Base-by-base conservation (phyloP, 306 rosid genomes). In the Acmispon strigosus region DNA sequence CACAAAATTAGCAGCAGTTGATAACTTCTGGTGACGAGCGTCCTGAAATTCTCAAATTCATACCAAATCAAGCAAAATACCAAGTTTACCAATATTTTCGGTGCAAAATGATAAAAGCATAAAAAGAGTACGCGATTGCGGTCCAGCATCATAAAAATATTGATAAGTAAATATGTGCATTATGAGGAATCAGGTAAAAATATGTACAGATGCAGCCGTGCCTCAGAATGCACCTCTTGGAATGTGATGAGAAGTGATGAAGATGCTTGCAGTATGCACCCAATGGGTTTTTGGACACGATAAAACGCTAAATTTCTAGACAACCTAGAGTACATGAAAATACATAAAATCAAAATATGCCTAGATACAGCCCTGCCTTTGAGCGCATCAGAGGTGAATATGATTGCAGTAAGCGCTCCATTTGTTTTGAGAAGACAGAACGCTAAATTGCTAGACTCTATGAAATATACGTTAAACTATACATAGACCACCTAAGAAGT, bases 1-100 rank as follows among this genome's bases (percentile, higher is more conserved):
- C 83, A 94, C 91, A 39, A 89, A 79, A 79, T 71, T 79, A 58
- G 96, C 96, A 36, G 96, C 96, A 50, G 96, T 70, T 47, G 99
- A 87, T 36, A 89, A 69, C 83, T 83, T 91, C 55, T 84, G 82
- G 42, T 82, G 91, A 43, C 81, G 78, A 45, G 10, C 8, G 18
- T 84, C 87, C 87, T 84, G 84, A 68, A 69, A 76, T 66, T 72
- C 69, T 45, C 80, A 52, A 56, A 62, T 54, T 65, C 80, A 76
- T 53, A 34, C 6, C 69, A 64, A 20, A 34, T 56, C 69, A 75
- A 70, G 56, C 63, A 78, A 75, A 75, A 59, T 55, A 61, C 54
- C 11, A 56, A 51, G 65, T 84, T 41, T 29, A 24, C 51, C 82
- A 51, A 72, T 27, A 52, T 59, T 66, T 50, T 66, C 16, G 16